Conservation (phyloP, 192 early-diverging fungal species). For the Coemansia sp. region DNA sequence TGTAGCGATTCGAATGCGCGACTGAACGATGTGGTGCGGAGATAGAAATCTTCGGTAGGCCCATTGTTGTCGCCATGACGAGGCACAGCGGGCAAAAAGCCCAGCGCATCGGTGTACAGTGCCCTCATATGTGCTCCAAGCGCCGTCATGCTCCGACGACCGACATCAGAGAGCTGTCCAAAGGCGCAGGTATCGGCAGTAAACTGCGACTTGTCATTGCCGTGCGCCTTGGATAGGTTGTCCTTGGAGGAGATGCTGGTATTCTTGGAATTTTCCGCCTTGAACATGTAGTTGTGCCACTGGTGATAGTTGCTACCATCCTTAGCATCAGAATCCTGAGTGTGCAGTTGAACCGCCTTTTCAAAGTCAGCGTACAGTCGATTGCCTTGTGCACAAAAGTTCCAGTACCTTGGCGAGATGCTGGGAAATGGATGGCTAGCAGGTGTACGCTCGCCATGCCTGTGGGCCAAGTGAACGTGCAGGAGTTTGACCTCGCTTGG, state of each 20-base stretch:
- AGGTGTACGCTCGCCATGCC: conserved; percentile 59
- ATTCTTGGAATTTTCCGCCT: conserved; percentile 7
- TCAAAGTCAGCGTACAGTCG: conserved; percentile 39
- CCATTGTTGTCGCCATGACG: neutral
- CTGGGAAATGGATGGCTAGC: conserved; percentile 16
- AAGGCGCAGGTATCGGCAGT: conserved; percentile 44
- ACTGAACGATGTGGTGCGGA: conserved; percentile 64
- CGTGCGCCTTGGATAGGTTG: conserved; percentile 14
- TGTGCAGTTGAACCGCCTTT: conserved; percentile 13
- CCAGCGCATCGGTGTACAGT: conserved; percentile 62
- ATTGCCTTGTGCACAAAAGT: conserved; percentile 43
- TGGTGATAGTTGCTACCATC: neutral
- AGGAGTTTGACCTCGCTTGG: conserved; percentile 48
- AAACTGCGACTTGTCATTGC: conserved; percentile 17
- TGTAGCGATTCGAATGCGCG: conserved; percentile 72
- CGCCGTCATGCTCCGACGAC: conserved; percentile 57
- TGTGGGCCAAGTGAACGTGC: conserved; percentile 57
- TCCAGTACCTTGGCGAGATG: conserved; percentile 43
- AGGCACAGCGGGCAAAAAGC: conserved; percentile 39
- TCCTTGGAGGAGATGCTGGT: conserved; percentile 26
- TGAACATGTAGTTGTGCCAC: conserved; percentile 41
- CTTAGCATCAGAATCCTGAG: neutral
- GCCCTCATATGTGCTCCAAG: conserved; percentile 59
- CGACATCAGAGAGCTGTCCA: conserved; percentile 66
- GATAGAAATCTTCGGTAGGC: conserved; percentile 50